Percentiles rank a stretch among this genome's conserved stretches.
Conservation (phyloP, 176 grass and related monocot genomes). For the Luzula sylvatica region DNA sequence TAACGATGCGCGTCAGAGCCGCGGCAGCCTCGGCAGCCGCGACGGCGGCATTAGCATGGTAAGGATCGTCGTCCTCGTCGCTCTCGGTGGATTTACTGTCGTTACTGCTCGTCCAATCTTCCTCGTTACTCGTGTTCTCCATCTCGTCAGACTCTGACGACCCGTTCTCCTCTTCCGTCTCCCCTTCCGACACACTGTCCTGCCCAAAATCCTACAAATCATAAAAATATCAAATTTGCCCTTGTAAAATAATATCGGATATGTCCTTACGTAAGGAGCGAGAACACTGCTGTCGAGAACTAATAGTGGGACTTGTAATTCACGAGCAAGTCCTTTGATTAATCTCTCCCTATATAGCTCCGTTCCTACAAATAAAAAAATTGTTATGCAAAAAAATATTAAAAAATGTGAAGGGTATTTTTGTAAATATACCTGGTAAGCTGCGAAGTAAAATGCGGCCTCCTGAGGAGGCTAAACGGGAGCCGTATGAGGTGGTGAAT, state of each 20-base stretch:
- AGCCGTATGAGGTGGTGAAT: slow-evolving; percentile 49
- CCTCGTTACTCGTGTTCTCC: slow-evolving; percentile 29
- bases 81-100: slow-evolving; percentile 57
- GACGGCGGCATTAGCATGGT: slow-evolving; percentile 39
- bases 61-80: slow-evolving; percentile 60
- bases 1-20: slow-evolving; percentile 49
- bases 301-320: slow-evolving; percentile 64
- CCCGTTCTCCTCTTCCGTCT: slow-evolving; percentile 56
- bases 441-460: slow-evolving; percentile 80
- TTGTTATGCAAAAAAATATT: not conserved
- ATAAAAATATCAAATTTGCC: too few relatives aligned
- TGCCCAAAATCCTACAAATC: slow-evolving; percentile 69
- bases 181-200: slow-evolving; percentile 51
- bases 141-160: slow-evolving; percentile 65
- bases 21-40: slow-evolving; percentile 24
- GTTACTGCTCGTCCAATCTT: slow-evolving; percentile 67
- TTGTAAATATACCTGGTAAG: slow-evolving; percentile 49
- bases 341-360: slow-evolving; percentile 91
- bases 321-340: slow-evolving; percentile 70
- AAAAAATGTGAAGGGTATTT: slow-evolving; percentile 3
- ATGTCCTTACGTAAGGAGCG: slow-evolving; percentile 62
- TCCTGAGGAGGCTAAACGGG: slow-evolving; percentile 52
- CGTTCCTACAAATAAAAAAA: slow-evolving; percentile 50
- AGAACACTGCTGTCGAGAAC: slow-evolving; percentile 84
- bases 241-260: too few relatives aligned